These are phyloP conservation scores for Picea sitchensis DNA, from an alignment of 75 land plant genomes.

Conservation along the genomic window DNA sequence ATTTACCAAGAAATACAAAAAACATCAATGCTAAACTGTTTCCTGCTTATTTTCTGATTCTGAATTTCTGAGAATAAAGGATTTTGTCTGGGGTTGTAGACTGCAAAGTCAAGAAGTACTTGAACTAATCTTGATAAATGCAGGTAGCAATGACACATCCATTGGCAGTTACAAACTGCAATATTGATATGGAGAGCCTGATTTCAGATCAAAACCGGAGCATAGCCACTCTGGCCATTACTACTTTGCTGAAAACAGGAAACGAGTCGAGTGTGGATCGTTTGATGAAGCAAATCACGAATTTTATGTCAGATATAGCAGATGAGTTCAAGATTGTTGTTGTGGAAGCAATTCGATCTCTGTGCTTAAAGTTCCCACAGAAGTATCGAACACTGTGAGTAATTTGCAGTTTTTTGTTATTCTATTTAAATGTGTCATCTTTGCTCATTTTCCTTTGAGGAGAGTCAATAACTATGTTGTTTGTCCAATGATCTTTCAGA, in stretches of 20 bases:
- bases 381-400: slow-evolving; percentile 93
- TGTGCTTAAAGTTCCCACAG: slow-evolving; percentile 91
- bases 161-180: slow-evolving; percentile 94
- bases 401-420: background rate
- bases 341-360: slow-evolving; percentile 94
- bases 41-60: background rate
- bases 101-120: background rate
- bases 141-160: slow-evolving; percentile 99
- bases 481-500: slow-evolving; percentile 32
- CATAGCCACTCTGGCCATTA: slow-evolving; percentile 98
- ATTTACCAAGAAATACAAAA: too few species aligned
- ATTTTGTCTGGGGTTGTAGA: background rate
- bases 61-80: background rate
- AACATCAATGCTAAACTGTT: background rate
- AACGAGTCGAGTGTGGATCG: slow-evolving; percentile 98
- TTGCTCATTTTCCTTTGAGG: background rate
- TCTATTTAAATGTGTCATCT: background rate
- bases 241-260: slow-evolving; percentile 95
- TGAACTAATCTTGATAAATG: slow-evolving; percentile 4
- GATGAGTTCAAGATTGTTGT: slow-evolving; percentile 99
- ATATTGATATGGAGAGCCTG: slow-evolving; percentile 98
- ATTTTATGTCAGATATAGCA: slow-evolving; percentile 98
- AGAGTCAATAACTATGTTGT: background rate
- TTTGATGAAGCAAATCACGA: slow-evolving; percentile 96
- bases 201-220: slow-evolving; percentile 95